Conservation (phyloP, 805 yeast species). For the Teunomyces gatunensis region DNA sequence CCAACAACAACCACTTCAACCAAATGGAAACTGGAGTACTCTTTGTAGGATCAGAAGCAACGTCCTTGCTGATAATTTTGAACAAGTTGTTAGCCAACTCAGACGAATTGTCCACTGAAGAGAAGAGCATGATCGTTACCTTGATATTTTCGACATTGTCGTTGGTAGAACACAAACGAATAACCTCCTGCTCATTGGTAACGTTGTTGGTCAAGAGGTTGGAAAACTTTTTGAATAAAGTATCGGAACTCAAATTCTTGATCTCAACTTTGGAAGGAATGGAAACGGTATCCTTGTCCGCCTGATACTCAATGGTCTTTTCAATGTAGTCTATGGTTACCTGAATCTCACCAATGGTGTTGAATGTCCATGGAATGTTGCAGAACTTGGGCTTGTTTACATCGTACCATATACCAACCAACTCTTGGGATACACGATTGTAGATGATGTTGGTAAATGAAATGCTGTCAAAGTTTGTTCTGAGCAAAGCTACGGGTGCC, state of each 20-base stretch:
- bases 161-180: conserved; percentile 27
- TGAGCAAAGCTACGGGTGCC: conserved; percentile 11
- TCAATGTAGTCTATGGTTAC: conserved; percentile 9
- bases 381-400: conserved; percentile 27
- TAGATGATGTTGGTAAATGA: conserved; percentile 29
- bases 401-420: conserved; percentile 41
- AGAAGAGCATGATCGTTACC: conserved; percentile 36
- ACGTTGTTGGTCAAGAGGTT: conserved; percentile 11
- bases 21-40: conserved; percentile 46
- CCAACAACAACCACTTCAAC: conserved; percentile 77
- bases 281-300: conserved; percentile 13
- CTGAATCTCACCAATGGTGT: conserved; percentile 9
- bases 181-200: conserved; percentile 12
- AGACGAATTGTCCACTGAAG: conserved; percentile 27
- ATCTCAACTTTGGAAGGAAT: conserved; percentile 20
- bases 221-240: conserved; percentile 17
- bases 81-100: conserved; percentile 22
- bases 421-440: conserved; percentile 19
- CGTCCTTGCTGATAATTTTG: conserved; percentile 23
- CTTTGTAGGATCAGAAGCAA: conserved; percentile 27
- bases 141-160: conserved; percentile 31
- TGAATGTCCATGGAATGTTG: conserved; percentile 13
- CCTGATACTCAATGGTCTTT: conserved; percentile 9
- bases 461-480: conserved; percentile 13
- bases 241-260: conserved; percentile 21